Evolutionary conservation across 495 filamentous ascomycete species (phyloP).

Genomic region (Neurospora sp.): DNA sequence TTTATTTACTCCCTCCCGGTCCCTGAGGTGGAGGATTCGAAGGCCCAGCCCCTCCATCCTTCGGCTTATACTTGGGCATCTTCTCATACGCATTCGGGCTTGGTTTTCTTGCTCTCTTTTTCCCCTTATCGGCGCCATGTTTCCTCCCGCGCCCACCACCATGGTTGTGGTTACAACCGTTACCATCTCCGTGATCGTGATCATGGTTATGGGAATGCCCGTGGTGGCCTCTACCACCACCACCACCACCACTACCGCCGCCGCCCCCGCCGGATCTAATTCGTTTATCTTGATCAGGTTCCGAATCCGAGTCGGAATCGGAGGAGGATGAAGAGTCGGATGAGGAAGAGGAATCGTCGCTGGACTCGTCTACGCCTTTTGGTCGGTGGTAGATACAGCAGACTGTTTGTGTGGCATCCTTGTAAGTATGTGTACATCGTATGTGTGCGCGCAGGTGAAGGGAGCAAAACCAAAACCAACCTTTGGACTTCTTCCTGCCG

Average conservation of each 20-base stretch:
- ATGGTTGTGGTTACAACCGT: constrained; percentile 28
- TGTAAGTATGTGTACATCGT: background rate
- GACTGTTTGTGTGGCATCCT: constrained; percentile 39
- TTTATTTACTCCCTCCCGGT: background rate
- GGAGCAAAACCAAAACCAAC: constrained; percentile 29
- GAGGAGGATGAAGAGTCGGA: constrained; percentile 45
- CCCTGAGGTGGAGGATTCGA: background rate
- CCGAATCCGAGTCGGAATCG: constrained; percentile 32
- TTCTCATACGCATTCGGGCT: constrained; percentile 96
- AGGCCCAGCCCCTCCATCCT: constrained; percentile 3
- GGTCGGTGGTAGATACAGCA: constrained; percentile 97
- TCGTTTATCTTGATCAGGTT: constrained; percentile 17
- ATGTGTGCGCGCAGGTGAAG: background rate
- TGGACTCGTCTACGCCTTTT: constrained; percentile 73
- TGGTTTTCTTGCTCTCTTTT: constrained; percentile 45
- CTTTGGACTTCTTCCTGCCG: constrained; percentile 89
- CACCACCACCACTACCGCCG: constrained; percentile 13
- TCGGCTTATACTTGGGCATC: constrained; percentile 54
- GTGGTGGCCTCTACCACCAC: constrained; percentile 1
- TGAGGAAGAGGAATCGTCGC: constrained; percentile 63
- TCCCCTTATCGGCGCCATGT: constrained; percentile 23
- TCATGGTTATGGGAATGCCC: constrained; percentile 17
- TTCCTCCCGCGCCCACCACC: constrained; percentile 12
- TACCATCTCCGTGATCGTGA: constrained; percentile 28
- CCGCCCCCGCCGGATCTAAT: constrained; percentile 6